A percentile compares a stretch with the other conserved stretches of the same genome.
phyloP scores from a whole-genome alignment of 2,329 filamentous ascomycete species.

The Exophiala calicioides region DNA sequence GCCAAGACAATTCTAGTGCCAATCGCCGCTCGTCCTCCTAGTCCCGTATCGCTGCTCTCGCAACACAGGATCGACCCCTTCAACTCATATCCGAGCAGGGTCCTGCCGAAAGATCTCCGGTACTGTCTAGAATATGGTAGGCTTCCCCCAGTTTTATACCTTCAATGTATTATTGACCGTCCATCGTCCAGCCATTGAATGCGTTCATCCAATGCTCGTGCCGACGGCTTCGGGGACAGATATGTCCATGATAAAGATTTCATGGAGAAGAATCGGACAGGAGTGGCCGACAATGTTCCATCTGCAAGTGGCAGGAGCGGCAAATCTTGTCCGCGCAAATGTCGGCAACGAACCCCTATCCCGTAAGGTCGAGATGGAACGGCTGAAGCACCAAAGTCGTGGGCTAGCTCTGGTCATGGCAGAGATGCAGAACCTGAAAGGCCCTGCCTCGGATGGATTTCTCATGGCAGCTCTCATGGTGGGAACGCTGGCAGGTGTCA shows the following conservation, averaged over 20 bases:
- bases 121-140: slow-evolving; percentile 15
- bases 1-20: neutral
- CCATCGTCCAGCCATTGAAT: slow-evolving; percentile 14
- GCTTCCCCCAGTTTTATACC: neutral
- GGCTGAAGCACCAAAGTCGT: slow-evolving; percentile 8
- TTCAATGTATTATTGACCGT: no score
- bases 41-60: slow-evolving; percentile 9
- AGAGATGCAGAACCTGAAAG: slow-evolving; percentile 8
- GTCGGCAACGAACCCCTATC: slow-evolving; percentile 1
- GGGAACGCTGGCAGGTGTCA: slow-evolving; percentile 12
- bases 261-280: slow-evolving; percentile 14
- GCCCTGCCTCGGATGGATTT: slow-evolving; percentile 12
- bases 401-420: slow-evolving; percentile 11
- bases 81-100: slow-evolving; percentile 8
- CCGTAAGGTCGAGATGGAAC: slow-evolving; percentile 7
- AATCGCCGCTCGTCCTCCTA: slow-evolving; percentile 1
- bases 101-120: slow-evolving; percentile 12
- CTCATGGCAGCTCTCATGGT: slow-evolving; percentile 20
- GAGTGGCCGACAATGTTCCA: slow-evolving; percentile 22
- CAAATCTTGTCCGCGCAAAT: slow-evolving; percentile 14
- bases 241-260: slow-evolving; percentile 6
- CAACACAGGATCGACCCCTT: slow-evolving; percentile 19
- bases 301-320: slow-evolving; percentile 15
- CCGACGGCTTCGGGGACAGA: neutral
- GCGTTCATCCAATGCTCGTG: slow-evolving; percentile 15